Conservation (phyloP, 805 yeast genomes). For the Myxozyma monticola region DNA sequence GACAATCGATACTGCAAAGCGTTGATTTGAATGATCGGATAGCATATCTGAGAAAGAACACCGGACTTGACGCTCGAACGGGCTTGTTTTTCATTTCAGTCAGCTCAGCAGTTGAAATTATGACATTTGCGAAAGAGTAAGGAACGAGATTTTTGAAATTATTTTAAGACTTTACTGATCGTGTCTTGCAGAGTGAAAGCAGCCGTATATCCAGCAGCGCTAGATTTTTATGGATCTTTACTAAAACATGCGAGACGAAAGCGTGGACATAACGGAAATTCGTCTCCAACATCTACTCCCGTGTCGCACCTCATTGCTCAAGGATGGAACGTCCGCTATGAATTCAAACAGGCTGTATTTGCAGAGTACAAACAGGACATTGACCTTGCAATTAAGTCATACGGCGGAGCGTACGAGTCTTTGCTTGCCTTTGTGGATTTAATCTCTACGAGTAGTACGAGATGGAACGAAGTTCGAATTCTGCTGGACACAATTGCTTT, state of each 20-base stretch:
- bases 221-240: conserved; percentile 47
- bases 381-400: conserved; percentile 52
- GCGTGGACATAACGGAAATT: conserved; percentile 35
- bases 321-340: conserved; percentile 54
- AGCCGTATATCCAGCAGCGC: conserved; percentile 43
- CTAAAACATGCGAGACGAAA: conserved; percentile 47
- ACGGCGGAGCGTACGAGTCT: conserved; percentile 56
- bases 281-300: conserved; percentile 15
- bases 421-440: conserved; percentile 45
- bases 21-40: conserved; percentile 43
- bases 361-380: conserved; percentile 51
- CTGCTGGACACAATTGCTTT: conserved; percentile 62
- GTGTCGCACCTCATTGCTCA: conserved; percentile 35
- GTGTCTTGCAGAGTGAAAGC: conserved; percentile 38
- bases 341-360: conserved; percentile 52
- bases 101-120: conserved; percentile 45
- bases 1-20: conserved; percentile 33
- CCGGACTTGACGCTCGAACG: conserved; percentile 48
- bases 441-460: conserved; percentile 30
- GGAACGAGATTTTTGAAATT: conserved; percentile 9
- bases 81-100: conserved; percentile 49
- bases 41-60: conserved; percentile 42
- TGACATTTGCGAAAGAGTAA: conserved; percentile 41
- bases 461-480: conserved; percentile 50
- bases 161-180: too few species aligned